Conservation (phyloP, 1,284 basidiomycete genomes). For the Sanguinoderma infundibulare region DNA sequence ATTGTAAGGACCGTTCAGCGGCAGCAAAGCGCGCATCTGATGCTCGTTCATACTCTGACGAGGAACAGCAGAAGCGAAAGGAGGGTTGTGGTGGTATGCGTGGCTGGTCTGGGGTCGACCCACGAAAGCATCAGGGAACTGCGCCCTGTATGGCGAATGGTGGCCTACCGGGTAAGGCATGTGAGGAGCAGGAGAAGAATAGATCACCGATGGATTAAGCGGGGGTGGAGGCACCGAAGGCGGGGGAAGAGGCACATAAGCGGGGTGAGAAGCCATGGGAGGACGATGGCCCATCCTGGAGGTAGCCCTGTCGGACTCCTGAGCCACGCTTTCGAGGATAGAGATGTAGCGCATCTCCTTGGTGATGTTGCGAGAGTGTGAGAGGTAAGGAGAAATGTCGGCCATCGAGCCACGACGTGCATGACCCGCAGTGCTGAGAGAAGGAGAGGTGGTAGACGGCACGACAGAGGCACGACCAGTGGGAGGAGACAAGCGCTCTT, state of each 20-base stretch:
- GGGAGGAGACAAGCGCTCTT: not conserved
- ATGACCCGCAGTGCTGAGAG: constrained; percentile 8
- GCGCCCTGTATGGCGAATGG: constrained; percentile 12
- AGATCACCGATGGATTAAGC: constrained; percentile 33
- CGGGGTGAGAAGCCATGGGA: constrained; percentile 11
- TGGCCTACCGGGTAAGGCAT: constrained; percentile 11
- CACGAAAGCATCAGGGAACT: constrained; percentile 50
- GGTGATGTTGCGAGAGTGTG: constrained; percentile 55
- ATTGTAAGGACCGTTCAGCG: constrained; percentile 26
- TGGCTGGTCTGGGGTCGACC: constrained; percentile 66
- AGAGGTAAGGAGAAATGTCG: constrained; percentile 69
- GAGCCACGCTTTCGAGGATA: constrained; percentile 72
- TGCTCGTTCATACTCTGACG: constrained; percentile 57
- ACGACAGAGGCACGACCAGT: not conserved
- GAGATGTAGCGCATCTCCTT: constrained; percentile 74
- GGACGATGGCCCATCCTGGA: constrained; percentile 45
- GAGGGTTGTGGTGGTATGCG: constrained; percentile 50
- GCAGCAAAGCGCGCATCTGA: constrained; percentile 49
- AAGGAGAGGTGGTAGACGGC: constrained; percentile 7
- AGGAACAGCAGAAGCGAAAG: constrained; percentile 35
- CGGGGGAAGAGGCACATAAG: constrained; percentile 20
- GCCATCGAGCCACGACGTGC: constrained; percentile 29
- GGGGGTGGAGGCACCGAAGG: constrained; percentile 21
- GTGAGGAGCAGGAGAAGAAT: constrained; percentile 35
- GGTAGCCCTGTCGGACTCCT: constrained; percentile 69